These are phyloP conservation scores for Prunus armeniaca DNA, from an alignment of 306 rosid genomes.

Conservation along the genomic window DNA sequence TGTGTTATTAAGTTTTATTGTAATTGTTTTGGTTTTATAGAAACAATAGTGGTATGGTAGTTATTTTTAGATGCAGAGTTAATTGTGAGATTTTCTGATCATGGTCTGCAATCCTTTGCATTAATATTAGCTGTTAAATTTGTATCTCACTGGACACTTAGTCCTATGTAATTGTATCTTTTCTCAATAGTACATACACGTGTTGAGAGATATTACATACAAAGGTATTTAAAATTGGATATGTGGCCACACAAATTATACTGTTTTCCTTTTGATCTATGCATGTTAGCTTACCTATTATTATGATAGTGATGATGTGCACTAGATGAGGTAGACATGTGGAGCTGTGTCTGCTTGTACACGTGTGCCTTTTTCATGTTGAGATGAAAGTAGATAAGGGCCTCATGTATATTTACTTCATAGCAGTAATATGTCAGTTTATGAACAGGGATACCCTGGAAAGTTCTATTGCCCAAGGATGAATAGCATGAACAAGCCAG, in stretches of 20 bases:
- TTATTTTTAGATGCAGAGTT: not conserved
- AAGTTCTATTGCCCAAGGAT: constrained; percentile 96
- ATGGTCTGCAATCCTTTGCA: not conserved
- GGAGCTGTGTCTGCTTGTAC: not conserved
- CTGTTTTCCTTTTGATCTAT: not conserved
- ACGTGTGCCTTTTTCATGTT: not conserved
- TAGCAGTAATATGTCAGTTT: not conserved
- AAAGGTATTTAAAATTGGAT: not conserved
- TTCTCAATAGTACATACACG: not conserved
- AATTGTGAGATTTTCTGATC: not conserved
- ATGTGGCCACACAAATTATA: not conserved
- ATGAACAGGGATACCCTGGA: constrained; percentile 90
- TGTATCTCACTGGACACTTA: not conserved
- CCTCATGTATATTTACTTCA: not conserved
- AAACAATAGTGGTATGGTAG: not conserved
- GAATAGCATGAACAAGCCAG: constrained; percentile 98
- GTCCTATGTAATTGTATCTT: not conserved
- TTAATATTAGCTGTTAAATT: not conserved
- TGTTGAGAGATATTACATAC: not conserved
- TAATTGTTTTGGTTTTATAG: not conserved
- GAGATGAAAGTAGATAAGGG: constrained; percentile 11
- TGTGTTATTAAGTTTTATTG: not conserved
- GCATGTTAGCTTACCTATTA: not conserved
- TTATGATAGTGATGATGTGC: not conserved
- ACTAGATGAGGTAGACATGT: not conserved